Evolutionary conservation across 306 rosid species (phyloP), one percentile per base, ranked within the genome.

Genomic region (Notholithocarpus densiflorus): DNA sequence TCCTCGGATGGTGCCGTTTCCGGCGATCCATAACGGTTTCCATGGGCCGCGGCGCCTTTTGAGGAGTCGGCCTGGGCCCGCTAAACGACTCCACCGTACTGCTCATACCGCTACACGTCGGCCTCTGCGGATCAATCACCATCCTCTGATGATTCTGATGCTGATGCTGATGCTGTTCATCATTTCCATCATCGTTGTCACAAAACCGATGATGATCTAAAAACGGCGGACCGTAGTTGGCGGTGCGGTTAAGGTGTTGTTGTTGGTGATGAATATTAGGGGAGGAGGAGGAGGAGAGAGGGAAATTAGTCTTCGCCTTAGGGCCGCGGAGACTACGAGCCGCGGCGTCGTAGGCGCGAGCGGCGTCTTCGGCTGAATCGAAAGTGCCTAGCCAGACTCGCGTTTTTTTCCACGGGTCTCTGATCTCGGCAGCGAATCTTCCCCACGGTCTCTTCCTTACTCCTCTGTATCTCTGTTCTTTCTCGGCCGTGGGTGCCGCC

Each of bases 381-480:
- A 93, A 93, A 12, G 98, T 91, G 1, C 98, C 98, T 0, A 93
- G 89, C 98, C 98, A 93, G 1, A 93, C 93, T 40, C 98, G 77
- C 3, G 91, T 87, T 77, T 93, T 93, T 86, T 89, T 93, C 88
- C 90, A 80, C 0, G 97, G 98, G 85, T 93, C 98, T 77, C 98
- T 89, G 89, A 93, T 93, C 92, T 93, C 98, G 21, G 97, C 98
- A 0, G 98, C 98, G 75, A 86, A 93, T 65, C 93, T 83, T 0
- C 98, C 98, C 98, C 98, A 93, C 5, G 98, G 98, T 75, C 98
- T 82, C 81, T 85, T 90, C 27, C 98, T 73, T 5, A 93, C 98
- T 15, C 98, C 98, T 6, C 98, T 76, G 78, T 89, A 93, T 27
- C 92, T 82, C 0, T 82, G 81, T 74, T 93, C 97, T 72, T 86